Percentiles rank a stretch among this genome's conserved stretches.
phyloP scores from a whole-genome alignment of 176 grass and related monocot genomes.

The Juncus inflexus region DNA sequence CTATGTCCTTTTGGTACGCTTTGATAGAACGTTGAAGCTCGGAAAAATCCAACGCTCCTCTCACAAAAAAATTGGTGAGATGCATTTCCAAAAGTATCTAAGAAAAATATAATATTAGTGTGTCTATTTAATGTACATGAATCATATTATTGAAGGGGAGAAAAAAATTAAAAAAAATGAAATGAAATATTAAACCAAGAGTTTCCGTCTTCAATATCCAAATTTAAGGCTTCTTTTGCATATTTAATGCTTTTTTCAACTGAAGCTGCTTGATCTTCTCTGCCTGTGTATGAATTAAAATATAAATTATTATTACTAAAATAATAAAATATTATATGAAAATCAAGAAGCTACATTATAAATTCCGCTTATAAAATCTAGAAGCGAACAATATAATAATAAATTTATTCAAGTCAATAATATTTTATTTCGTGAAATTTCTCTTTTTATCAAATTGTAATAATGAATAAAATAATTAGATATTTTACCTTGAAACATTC shows the following conservation, averaged over 20 bases:
- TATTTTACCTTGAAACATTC: conserved; percentile 75
- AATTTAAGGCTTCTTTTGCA: conserved; percentile 82
- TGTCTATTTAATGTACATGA: no score
- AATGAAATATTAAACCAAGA: conserved; percentile 80
- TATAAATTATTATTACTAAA: conserved; percentile 9
- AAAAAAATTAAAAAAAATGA: neutral
- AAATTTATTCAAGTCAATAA: conserved; percentile 2
- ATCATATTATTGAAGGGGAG: neutral
- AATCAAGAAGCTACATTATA: conserved; percentile 6
- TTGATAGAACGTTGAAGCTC: conserved; percentile 77
- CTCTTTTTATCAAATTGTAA: no score
- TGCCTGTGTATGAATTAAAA: conserved; percentile 36
- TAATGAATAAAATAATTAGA: neutral
- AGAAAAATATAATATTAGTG: conserved; percentile 4
- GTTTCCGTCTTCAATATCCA: conserved; percentile 94
- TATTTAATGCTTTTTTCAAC: conserved; percentile 93
- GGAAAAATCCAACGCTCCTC: conserved; percentile 63
- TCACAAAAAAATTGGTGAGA: conserved; percentile 88
- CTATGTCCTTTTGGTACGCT: conserved; percentile 99
- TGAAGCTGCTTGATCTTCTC: conserved; percentile 49
- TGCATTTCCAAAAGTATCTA: conserved; percentile 97
- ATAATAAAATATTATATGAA: neutral
- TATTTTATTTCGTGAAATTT: no score
- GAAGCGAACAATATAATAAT: neutral
- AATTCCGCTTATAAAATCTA: neutral